Base-by-base conservation (phyloP, 345 rosid species). In the Salix dunnii region DNA sequence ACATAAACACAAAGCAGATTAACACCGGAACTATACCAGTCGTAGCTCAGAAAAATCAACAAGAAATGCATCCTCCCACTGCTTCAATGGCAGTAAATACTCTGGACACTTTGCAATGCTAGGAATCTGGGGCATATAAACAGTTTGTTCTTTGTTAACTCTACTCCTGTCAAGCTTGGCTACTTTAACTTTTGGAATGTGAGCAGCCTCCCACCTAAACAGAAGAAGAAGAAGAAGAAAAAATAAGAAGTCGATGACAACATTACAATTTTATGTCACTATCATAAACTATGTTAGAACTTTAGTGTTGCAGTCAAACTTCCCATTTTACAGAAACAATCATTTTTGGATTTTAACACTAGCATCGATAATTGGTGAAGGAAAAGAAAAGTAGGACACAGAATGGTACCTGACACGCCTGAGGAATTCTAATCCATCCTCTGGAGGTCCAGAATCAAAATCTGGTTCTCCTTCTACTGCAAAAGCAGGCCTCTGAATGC, bases 201-300 rank as follows among this genome's bases (percentile, higher is more conserved):
- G 90, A 76, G 90, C 86, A 73, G 99, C 97, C 87, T 96, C 99
- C 99, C 99, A 96, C 88, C 99, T 96, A 67, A 75, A 71, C 31
- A 71, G 61, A 27, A 28, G 21, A 76, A 79, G 80, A 53, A 71
- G 61, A 27, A 28, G 21, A 76, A 79, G 80, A 53, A 76, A 75
- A 14, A 43, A 7, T 35, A 12, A 78, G 36, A 78, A 67, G 75
- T 77, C 25, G 63, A 20, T 69, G 30, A 23, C 62, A 58, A 14
- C 42, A 33, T 68, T 60, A 58, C 25, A 51, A 21, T 21, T 67
- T 55, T 62, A 21, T 14, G 33, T 35, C 43, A 28, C 46, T 27
- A 2, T 49, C 11, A 30, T 53, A 27, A 31, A 31, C 28, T 9
- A 20, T 46, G 51, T 46, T 14, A 3, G 51, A 46, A 46, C 18